phyloP scores from a whole-genome alignment of 1,139 yeast species.

The Suhomyces maxii region DNA sequence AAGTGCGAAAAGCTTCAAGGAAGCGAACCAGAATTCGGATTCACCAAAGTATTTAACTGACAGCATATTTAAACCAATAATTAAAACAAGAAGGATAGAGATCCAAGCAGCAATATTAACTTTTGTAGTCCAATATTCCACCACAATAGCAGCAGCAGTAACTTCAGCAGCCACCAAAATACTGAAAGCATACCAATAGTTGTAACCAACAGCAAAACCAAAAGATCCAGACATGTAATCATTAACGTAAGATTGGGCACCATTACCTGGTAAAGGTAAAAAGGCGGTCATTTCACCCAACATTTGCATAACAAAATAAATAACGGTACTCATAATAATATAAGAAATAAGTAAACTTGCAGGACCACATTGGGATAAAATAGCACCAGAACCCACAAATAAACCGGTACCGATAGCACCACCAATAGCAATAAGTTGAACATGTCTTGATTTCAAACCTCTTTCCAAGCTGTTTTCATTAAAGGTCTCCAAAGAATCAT shows the following conservation, averaged over 20 bases:
- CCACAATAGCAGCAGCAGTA: conserved; percentile 53
- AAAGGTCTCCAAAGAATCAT: conserved; percentile 18
- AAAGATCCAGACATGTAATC: conserved; percentile 37
- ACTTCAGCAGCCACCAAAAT: conserved; percentile 52
- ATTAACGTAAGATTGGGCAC: conserved; percentile 39
- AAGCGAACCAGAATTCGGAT: conserved; percentile 66
- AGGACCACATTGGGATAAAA: conserved; percentile 50
- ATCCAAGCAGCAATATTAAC: conserved; percentile 57
- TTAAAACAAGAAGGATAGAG: conserved; percentile 44
- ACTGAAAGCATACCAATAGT: conserved; percentile 51
- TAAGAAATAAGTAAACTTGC: conserved; percentile 50
- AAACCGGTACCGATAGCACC: conserved; percentile 46
- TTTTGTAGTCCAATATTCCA: conserved; percentile 56
- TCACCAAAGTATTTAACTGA: conserved; percentile 61
- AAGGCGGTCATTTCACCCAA: conserved; percentile 64
- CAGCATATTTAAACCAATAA: conserved; percentile 40
- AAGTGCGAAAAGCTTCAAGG: conserved; percentile 42
- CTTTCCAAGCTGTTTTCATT: conserved; percentile 27
- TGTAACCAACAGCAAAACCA: conserved; percentile 51
- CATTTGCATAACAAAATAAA: conserved; percentile 57
- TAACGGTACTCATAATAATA: conserved; percentile 49
- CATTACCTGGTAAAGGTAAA: conserved; percentile 52
- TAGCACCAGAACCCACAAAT: conserved; percentile 50
- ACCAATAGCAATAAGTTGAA: conserved; percentile 39
- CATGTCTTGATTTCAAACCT: conserved; percentile 41